These are phyloP conservation scores for Pachysandra terminalis DNA, from an alignment of 164 flowering plant species.

Conservation along the genomic window DNA sequence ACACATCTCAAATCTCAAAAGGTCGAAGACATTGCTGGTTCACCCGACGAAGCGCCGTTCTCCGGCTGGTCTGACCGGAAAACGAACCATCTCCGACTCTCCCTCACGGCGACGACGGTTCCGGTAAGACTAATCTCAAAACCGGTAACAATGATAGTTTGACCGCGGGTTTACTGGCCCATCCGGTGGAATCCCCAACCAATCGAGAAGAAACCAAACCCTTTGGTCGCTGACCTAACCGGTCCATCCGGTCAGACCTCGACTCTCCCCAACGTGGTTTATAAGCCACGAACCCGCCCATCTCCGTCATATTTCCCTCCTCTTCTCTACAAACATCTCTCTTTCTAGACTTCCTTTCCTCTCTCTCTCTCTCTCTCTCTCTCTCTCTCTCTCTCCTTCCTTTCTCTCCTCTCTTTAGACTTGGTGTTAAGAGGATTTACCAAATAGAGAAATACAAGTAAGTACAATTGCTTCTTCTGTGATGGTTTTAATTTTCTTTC, in stretches of 20 bases:
- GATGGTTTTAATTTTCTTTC: neutral
- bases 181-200: constrained; percentile 11
- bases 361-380: constrained; percentile 17
- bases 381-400: constrained; percentile 7
- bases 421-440: neutral
- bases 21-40: constrained; percentile 6
- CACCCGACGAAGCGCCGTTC: neutral
- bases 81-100: constrained; percentile 15
- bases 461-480: neutral
- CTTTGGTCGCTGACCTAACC: constrained; percentile 32
- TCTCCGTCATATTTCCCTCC: neutral
- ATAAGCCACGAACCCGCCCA: constrained; percentile 3
- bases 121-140: neutral
- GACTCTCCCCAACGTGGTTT: constrained; percentile 20
- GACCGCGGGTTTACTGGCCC: constrained; percentile 10
- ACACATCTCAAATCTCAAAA: neutral
- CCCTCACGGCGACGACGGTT: constrained; percentile 6
- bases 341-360: neutral
- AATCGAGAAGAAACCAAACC: neutral
- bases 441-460: constrained; percentile 22
- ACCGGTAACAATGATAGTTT: neutral
- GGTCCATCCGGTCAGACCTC: constrained; percentile 47
- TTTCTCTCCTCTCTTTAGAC: neutral
- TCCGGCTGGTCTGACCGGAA: constrained; percentile 12
- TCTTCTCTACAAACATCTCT: too few relatives aligned